A percentile compares a stretch with the other conserved stretches of the same genome.
These are phyloP conservation scores for Mortierella sp. DNA, from an alignment of 371 early-diverging fungal species.

Conservation along the genomic window DNA sequence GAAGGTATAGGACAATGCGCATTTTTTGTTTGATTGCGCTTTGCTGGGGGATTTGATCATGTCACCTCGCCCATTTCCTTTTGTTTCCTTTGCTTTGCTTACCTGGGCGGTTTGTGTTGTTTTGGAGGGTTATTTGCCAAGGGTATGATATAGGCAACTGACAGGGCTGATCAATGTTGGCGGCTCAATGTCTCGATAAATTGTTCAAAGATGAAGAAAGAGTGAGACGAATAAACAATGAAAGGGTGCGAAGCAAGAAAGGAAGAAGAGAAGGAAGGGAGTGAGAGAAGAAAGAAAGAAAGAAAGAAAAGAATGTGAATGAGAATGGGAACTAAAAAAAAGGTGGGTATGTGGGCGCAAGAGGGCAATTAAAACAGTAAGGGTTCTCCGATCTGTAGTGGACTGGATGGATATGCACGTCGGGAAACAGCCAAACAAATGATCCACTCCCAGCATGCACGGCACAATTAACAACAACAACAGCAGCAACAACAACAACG, in stretches of 20 bases:
- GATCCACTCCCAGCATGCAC: neutral
- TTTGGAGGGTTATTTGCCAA: neutral
- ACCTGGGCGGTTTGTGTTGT: neutral
- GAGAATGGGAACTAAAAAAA: neutral
- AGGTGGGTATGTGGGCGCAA: neutral
- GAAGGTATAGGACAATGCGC: neutral
- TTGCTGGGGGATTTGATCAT: neutral
- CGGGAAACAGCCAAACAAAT: neutral
- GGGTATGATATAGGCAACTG: too few relatives aligned
- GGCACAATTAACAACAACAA: neutral
- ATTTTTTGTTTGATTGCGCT: neutral
- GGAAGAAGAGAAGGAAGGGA: neutral
- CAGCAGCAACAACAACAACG: too few relatives aligned
- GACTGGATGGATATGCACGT: too few relatives aligned
- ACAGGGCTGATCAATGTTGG: neutral
- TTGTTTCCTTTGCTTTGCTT: neutral
- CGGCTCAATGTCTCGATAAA: too few relatives aligned
- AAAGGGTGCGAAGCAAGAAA: neutral
- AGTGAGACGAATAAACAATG: neutral
- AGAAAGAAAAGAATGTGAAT: neutral
- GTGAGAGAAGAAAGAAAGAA: neutral
- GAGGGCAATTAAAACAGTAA: neutral
- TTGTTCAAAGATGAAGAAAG: too few relatives aligned
- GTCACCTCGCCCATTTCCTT: neutral
- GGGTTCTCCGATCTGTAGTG: conserved; percentile 2